Evolutionary conservation across 2,329 filamentous ascomycete species (phyloP), one percentile per base, ranked within the genome.

Genomic region (Fusarium temperatum): DNA sequence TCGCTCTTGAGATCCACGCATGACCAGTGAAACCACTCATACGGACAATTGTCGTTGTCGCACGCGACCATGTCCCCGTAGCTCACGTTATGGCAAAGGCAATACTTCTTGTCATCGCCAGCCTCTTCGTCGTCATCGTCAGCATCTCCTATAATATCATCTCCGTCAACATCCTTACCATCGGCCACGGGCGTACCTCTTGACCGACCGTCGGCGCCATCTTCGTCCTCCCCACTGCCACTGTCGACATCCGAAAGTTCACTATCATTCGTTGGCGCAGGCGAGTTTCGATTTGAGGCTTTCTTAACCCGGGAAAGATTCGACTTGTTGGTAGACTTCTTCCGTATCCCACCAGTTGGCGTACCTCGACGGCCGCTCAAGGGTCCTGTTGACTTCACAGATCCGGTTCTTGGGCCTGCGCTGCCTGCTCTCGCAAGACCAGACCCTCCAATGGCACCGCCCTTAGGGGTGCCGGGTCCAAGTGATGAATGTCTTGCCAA

Each of bases 21-120:
- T 48, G 86, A 90, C 92, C 93, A 96, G 83, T 96, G 94, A 81
- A 96, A 96, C 94, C 94, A 96, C 83, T 96, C 93, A 79, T 90
- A 93, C 53, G 91, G 90, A 82, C 94, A 96, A 74, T 91, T 88
- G 66, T 93, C 90, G 81, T 96, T 96, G 84, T 96, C 94, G 84
- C 94, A 96, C 36, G 93, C 94, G 72, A 96, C 93, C 94, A 96
- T 96, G 79, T 96, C 92, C 70, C 94, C 94, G 79, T 93, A 95
- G 82, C 92, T 94, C 74, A 95, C 92, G 77, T 93, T 93, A 81
- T 95, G 92, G 82, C 94, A 96, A 36, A 92, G 87, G 83, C 94
- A 96, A 83, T 96, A 96, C 81, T 94, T 93, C 79, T 93, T 92
- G 82, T 95, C 93, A 72, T 92, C 91, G 62, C 90, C 91, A 47